Evolutionary conservation across 2,329 filamentous ascomycete species (phyloP).

Genomic region (Scolecobasidium constrictum): DNA sequence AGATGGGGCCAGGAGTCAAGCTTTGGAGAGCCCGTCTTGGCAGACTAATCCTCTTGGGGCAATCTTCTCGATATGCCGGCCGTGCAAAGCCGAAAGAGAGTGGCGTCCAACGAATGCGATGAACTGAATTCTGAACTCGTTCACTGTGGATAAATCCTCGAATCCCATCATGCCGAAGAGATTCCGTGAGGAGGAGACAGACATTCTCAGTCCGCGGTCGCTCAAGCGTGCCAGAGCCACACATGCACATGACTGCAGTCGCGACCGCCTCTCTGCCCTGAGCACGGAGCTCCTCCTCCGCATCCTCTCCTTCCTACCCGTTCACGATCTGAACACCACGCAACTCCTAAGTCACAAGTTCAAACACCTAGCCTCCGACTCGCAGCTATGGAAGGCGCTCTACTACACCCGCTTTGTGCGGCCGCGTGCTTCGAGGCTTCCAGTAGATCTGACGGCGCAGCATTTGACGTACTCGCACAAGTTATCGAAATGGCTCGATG

Average conservation of each 20-base stretch:
- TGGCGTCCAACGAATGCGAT: too few relatives aligned
- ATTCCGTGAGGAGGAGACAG: too few relatives aligned
- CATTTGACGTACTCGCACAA: conserved; percentile 49
- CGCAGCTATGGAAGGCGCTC: conserved; percentile 80
- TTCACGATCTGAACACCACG: conserved; percentile 21
- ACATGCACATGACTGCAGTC: not conserved
- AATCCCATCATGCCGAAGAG: too few relatives aligned
- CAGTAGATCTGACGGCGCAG: conserved; percentile 42
- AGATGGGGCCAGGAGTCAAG: too few relatives aligned
- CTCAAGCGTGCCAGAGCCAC: conserved; percentile 1
- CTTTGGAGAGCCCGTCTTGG: too few relatives aligned
- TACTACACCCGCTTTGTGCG: conserved; percentile 84
- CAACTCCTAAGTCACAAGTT: conserved; percentile 53
- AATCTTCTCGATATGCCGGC: too few relatives aligned
- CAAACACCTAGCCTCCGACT: conserved; percentile 61
- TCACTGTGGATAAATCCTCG: too few relatives aligned
- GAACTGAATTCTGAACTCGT: too few relatives aligned
- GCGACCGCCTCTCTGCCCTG: conserved; percentile 58
- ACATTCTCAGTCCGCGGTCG: too few relatives aligned
- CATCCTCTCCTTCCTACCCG: conserved; percentile 66
- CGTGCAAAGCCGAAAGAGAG: too few relatives aligned
- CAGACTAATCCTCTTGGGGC: too few relatives aligned
- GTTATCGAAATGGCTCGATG: conserved; percentile 50
- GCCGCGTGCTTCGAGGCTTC: conserved; percentile 66
- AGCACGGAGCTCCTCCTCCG: conserved; percentile 84